Evolutionary conservation across 2,329 filamentous ascomycete species (phyloP).

Genomic region (Colletotrichum lupini): DNA sequence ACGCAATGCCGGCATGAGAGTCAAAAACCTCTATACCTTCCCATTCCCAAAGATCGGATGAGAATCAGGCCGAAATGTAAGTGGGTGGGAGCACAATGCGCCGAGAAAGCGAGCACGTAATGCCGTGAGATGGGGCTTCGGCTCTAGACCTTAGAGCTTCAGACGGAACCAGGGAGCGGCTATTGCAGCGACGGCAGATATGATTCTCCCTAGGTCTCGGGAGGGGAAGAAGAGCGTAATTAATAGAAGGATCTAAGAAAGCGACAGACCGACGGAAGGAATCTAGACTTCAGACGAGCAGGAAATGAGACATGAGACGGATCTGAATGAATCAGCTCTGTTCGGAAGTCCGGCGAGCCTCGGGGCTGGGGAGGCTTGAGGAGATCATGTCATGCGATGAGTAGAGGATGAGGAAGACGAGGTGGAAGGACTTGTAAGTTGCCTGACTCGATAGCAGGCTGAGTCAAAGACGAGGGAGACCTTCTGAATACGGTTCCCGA

Average conservation of each 20-base stretch:
- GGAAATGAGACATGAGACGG: not conserved
- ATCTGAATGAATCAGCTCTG: not conserved
- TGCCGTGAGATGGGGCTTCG: not conserved
- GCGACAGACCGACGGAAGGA: not conserved
- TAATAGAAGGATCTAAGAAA: not conserved
- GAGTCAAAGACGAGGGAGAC: not conserved
- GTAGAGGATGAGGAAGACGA: not conserved
- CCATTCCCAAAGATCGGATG: constrained; percentile 18
- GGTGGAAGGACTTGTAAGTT: not conserved
- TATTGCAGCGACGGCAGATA: not conserved
- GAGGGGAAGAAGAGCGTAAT: not conserved
- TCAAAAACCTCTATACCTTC: not conserved
- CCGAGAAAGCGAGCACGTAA: not conserved
- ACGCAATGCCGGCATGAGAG: not conserved
- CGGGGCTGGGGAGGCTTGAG: constrained; percentile 21
- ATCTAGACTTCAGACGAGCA: constrained; percentile 10
- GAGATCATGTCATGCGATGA: constrained; percentile 20
- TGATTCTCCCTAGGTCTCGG: not conserved
- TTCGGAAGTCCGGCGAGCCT: constrained; percentile 17
- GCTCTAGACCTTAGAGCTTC: not conserved
- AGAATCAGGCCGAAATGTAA: constrained; percentile 11
- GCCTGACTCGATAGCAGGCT: constrained; percentile 2
- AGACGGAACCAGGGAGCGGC: not conserved
- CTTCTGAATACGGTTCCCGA: not conserved
- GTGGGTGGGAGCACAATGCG: constrained; percentile 4